These are phyloP conservation scores for Centella asiatica DNA, from an alignment of 129 eudicot genomes.

Conservation along the genomic window DNA sequence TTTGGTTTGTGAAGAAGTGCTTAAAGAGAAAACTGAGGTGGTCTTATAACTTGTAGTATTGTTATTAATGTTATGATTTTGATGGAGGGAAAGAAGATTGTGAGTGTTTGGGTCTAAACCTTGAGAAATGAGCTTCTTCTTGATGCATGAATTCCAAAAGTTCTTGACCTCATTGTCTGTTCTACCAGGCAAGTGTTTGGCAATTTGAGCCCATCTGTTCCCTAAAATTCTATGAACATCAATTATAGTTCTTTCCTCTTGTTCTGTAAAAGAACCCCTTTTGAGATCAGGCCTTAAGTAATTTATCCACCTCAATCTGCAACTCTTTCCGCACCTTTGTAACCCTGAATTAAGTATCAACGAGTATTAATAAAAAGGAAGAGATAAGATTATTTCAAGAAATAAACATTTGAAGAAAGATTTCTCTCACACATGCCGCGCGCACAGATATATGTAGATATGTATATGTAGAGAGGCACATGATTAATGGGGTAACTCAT, in stretches of 20 bases:
- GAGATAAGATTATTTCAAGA: slow-evolving; percentile 3
- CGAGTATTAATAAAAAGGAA: neutral
- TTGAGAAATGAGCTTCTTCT: slow-evolving; percentile 79
- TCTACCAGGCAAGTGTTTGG: slow-evolving; percentile 82
- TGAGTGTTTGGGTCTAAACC: slow-evolving; percentile 95
- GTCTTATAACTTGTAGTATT: slow-evolving; percentile 10
- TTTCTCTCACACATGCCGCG: too few species aligned
- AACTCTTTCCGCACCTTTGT: slow-evolving; percentile 75
- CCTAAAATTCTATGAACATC: slow-evolving; percentile 82
- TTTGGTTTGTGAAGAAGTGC: slow-evolving; percentile 30
- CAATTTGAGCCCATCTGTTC: slow-evolving; percentile 89
- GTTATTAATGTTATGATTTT: slow-evolving; percentile 18
- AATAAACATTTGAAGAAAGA: neutral
- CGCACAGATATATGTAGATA: too few species aligned
- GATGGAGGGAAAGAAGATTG: slow-evolving; percentile 61
- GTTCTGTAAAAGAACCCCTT: slow-evolving; percentile 74
- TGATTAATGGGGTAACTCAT: too few species aligned
- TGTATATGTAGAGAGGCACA: too few species aligned
- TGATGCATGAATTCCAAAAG: slow-evolving; percentile 90
- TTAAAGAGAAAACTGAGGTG: slow-evolving; percentile 28
- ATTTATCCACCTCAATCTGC: slow-evolving; percentile 58
- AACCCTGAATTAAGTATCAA: slow-evolving; percentile 27
- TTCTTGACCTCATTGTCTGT: slow-evolving; percentile 87
- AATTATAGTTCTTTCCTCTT: slow-evolving; percentile 75
- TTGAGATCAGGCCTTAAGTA: slow-evolving; percentile 73